Conservation (phyloP, 371 early-diverging fungal genomes). For the Lichtheimia hyalospora region DNA sequence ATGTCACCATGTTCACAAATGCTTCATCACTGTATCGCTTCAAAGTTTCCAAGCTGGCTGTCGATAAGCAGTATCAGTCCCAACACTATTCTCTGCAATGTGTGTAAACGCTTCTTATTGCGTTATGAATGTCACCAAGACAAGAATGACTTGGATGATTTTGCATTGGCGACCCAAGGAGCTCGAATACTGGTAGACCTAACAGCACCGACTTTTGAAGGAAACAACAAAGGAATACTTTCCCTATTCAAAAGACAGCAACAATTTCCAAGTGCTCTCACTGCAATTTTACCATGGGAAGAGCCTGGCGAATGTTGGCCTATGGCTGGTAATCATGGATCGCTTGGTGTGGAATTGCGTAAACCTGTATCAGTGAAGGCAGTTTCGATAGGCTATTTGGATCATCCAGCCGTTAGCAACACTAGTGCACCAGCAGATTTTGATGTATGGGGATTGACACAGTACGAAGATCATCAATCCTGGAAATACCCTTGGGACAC, state of each 20-base stretch:
- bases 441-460: constrained; percentile 66
- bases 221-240: constrained; percentile 1
- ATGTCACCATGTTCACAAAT: no score
- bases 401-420: constrained; percentile 49
- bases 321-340: constrained; percentile 60
- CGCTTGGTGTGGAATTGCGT: constrained; percentile 60
- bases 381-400: constrained; percentile 68
- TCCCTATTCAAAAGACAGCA: no score
- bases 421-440: constrained; percentile 64
- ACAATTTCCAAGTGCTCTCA: constrained; percentile 22
- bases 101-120: no score
- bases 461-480: background rate
- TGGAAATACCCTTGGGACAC: no score
- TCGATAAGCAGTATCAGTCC: no score
- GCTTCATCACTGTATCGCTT: no score
- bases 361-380: constrained; percentile 53
- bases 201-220: constrained; percentile 52
- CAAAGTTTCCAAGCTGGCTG: no score
- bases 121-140: no score
- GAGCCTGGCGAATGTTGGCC: constrained; percentile 78
- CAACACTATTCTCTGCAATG: no score
- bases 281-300: constrained; percentile 51
- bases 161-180: constrained; percentile 64
- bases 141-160: constrained; percentile 42
- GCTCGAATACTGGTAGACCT: constrained; percentile 57